Percentiles rank a stretch among this genome's conserved stretches.
Conservation (phyloP, 202 grass and related monocot genomes). For the Carex sylvatica region DNA sequence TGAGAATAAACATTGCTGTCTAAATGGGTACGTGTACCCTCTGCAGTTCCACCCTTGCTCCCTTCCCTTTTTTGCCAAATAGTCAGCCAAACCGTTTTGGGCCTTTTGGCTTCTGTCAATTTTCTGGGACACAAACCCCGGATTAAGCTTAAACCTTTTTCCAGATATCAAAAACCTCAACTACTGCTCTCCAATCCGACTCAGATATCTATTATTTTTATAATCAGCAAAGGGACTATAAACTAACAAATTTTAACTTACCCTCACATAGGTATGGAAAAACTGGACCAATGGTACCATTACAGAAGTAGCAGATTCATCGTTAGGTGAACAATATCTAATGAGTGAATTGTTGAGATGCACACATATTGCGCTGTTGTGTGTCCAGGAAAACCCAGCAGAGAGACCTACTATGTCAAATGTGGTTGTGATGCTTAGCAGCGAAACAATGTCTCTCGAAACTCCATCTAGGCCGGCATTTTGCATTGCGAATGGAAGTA, state of each 20-base stretch:
- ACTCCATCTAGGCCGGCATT: conserved; percentile 23
- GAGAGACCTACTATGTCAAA: conserved; percentile 47
- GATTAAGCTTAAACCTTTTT: too few relatives aligned
- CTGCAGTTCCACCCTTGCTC: too few relatives aligned
- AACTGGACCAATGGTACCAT: conserved; percentile 42
- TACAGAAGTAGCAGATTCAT: conserved; percentile 21
- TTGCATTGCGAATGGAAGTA: neutral
- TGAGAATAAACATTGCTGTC: too few relatives aligned
- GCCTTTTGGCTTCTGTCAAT: too few relatives aligned
- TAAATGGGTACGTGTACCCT: too few relatives aligned
- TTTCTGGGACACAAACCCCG: too few relatives aligned
- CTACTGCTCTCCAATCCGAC: too few relatives aligned
- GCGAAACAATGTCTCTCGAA: neutral
- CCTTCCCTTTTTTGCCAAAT: too few relatives aligned
- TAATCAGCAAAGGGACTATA: neutral
- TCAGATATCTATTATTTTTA: neutral
- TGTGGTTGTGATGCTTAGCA: conserved; percentile 56
- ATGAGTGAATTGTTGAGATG: conserved; percentile 33
- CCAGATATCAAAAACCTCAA: too few relatives aligned
- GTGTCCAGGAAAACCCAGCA: conserved; percentile 44
- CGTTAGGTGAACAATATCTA: conserved; percentile 12
- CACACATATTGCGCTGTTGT: conserved; percentile 44
- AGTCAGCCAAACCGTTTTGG: too few relatives aligned
- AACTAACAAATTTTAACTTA: neutral
- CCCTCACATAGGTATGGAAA: conserved; percentile 38